phyloP scores from a whole-genome alignment of 495 filamentous ascomycete genomes.

The Penicillium subrubescens region DNA sequence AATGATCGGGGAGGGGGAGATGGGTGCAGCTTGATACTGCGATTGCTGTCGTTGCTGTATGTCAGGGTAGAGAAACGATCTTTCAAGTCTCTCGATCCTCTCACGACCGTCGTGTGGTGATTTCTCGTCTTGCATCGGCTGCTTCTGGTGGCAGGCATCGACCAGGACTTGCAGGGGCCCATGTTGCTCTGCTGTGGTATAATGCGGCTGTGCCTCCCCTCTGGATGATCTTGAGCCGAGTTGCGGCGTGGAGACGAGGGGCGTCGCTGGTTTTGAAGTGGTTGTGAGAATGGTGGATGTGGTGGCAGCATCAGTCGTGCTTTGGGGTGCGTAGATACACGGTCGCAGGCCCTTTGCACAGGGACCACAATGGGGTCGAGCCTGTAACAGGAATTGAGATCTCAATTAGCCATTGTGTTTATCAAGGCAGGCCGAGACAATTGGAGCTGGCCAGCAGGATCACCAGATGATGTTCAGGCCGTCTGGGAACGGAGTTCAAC shows the following conservation, averaged over 20 bases:
- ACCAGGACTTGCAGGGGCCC: slow-evolving; percentile 26
- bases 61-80: neutral
- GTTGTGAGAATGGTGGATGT: neutral
- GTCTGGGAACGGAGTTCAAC: neutral
- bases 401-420: neutral
- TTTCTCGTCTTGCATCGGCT: slow-evolving; percentile 9
- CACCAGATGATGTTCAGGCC: neutral
- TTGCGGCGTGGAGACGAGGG: neutral
- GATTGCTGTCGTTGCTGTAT: neutral
- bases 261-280: neutral
- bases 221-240: neutral
- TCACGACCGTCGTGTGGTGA: neutral
- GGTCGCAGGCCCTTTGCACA: slow-evolving; percentile 34
- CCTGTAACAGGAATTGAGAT: slow-evolving; percentile 7
- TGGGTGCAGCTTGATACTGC: neutral
- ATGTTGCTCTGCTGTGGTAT: slow-evolving; percentile 5
- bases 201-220: neutral
- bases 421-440: neutral
- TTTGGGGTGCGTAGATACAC: slow-evolving; percentile 23
- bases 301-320: neutral
- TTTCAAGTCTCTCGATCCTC: neutral
- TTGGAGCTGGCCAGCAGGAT: neutral
- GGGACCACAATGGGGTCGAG: slow-evolving; percentile 34
- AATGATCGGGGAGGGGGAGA: neutral
- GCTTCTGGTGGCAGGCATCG: slow-evolving; percentile 31